These are phyloP conservation scores for Aspergillus melleus DNA, from an alignment of 2,329 filamentous ascomycete genomes.

Conservation along the genomic window DNA sequence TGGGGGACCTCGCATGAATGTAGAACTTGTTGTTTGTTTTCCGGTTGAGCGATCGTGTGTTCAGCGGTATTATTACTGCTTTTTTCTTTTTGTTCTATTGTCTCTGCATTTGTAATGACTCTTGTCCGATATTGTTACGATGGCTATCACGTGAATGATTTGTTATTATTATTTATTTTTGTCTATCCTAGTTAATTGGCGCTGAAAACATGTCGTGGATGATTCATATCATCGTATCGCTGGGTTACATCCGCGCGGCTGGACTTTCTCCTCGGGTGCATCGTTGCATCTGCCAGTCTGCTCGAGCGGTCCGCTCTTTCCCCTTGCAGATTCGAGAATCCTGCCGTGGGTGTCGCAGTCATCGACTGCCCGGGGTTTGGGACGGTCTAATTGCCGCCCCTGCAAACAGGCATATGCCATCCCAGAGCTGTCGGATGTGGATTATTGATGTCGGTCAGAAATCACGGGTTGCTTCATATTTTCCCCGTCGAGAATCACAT, in stretches of 20 bases:
- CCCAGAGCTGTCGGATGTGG: not conserved
- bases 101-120: not conserved
- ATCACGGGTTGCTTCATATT: not conserved
- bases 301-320: not conserved
- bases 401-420: not conserved
- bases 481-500: constrained; percentile 9
- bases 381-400: not conserved
- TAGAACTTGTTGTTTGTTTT: not conserved
- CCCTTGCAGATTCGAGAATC: not conserved
- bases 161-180: not conserved
- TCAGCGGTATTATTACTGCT: not conserved
- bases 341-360: not conserved
- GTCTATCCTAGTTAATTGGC: not conserved
- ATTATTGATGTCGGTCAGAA: not conserved
- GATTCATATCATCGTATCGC: not conserved
- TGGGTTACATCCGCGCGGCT: not conserved
- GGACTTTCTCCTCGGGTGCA: not conserved
- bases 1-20: not conserved
- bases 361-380: not conserved
- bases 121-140: not conserved
- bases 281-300: not conserved
- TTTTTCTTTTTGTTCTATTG: not conserved
- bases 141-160: not conserved
- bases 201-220: not conserved
- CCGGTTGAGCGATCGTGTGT: not conserved